Conservation (phyloP, 148 eudicot species). For the Spergularia marina region DNA sequence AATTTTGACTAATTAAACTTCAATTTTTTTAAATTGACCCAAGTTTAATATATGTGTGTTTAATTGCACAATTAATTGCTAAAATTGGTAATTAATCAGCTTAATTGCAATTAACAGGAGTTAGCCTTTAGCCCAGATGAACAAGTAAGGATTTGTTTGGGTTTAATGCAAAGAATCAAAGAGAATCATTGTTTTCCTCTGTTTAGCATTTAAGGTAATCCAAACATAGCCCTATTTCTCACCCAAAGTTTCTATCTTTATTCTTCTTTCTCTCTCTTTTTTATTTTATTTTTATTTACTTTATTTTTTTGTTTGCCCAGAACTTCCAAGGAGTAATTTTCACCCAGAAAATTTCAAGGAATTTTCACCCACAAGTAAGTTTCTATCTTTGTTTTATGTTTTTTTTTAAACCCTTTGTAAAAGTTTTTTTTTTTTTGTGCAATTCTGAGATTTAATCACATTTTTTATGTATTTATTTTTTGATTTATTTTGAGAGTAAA, state of each 20-base stretch:
- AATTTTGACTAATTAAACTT: not conserved
- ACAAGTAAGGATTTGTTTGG: slow-evolving; percentile 11
- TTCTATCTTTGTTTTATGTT: not conserved
- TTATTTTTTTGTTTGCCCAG: not conserved
- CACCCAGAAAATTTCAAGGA: not conserved
- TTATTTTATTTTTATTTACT: not conserved
- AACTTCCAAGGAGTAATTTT: not conserved
- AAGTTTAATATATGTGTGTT: not conserved
- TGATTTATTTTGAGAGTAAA: not conserved
- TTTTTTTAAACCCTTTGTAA: not conserved
- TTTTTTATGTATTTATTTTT: not conserved
- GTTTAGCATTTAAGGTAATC: slow-evolving; percentile 25
- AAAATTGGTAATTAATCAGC: not conserved
- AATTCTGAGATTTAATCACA: not conserved
- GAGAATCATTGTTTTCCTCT: slow-evolving; percentile 12
- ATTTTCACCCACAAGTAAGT: slow-evolving; percentile 20
- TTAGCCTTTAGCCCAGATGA: not conserved
- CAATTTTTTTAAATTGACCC: not conserved
- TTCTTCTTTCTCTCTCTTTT: not conserved
- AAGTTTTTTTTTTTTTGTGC: not conserved
- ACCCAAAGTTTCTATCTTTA: slow-evolving; percentile 18
- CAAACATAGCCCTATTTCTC: slow-evolving; percentile 15
- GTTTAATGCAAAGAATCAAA: slow-evolving; percentile 3
- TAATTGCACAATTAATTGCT: not conserved
- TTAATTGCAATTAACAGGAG: slow-evolving; percentile 3